Evolutionary conservation across 345 rosid species (phyloP).

Genomic region (Salix koriyanagi): DNA sequence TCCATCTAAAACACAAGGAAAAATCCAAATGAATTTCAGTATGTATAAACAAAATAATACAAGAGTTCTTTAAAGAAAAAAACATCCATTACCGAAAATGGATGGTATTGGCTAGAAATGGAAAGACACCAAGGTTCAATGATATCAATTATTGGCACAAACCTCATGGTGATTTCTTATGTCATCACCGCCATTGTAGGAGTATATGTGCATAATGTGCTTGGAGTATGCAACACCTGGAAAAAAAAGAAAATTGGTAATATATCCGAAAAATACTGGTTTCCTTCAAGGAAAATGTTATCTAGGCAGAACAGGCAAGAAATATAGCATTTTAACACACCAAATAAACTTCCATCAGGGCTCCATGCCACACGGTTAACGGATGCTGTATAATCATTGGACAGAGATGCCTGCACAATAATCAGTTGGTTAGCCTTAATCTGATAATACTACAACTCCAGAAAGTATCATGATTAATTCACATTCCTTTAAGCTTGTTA

Average conservation of each 20-base stretch:
- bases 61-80: not conserved
- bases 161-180: slow-evolving; percentile 71
- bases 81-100: not conserved
- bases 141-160: slow-evolving; percentile 19
- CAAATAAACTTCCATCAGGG: slow-evolving; percentile 77
- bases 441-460: not conserved
- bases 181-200: slow-evolving; percentile 60
- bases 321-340: slow-evolving; percentile 28
- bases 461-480: not conserved
- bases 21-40: slow-evolving; percentile 4
- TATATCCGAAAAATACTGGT: not conserved
- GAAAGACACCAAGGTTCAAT: not conserved
- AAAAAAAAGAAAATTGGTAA: slow-evolving; percentile 14
- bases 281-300: not conserved
- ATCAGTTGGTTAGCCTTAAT: slow-evolving; percentile 7
- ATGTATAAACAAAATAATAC: not conserved
- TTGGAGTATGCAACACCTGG: slow-evolving; percentile 88
- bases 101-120: not conserved
- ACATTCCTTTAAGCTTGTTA: slow-evolving; percentile 10
- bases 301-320: not conserved
- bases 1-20: slow-evolving; percentile 52
- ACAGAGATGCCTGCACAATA: slow-evolving; percentile 48
- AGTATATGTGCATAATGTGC: slow-evolving; percentile 70
- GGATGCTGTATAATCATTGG: slow-evolving; percentile 51
- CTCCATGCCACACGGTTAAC: slow-evolving; percentile 89